Evolutionary conservation across 805 yeast genomes (phyloP).

Genomic region (Barnettozyma vustinii): DNA sequence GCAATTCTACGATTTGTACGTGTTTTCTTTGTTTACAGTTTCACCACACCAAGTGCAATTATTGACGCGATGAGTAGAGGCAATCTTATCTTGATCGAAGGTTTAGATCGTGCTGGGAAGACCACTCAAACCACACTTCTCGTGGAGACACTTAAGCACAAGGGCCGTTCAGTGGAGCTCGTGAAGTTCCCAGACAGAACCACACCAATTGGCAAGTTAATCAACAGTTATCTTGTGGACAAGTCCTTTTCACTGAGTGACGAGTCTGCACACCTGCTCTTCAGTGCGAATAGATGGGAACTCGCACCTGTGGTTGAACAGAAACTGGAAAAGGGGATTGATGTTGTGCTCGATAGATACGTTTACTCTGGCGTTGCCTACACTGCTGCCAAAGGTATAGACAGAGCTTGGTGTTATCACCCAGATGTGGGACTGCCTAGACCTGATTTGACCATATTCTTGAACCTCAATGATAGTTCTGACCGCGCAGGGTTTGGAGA

Average conservation of each 20-base stretch:
- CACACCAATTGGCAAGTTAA: constrained; percentile 74
- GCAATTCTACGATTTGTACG: neutral
- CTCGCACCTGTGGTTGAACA: constrained; percentile 40
- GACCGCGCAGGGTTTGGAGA: constrained; percentile 82
- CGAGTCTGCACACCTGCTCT: constrained; percentile 79
- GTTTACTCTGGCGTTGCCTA: constrained; percentile 92
- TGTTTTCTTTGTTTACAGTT: too few relatives aligned
- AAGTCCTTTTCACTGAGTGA: constrained; percentile 51
- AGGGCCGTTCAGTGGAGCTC: constrained; percentile 37
- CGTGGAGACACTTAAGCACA: constrained; percentile 24
- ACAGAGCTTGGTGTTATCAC: constrained; percentile 67
- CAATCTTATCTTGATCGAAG: constrained; percentile 76
- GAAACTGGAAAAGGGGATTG: constrained; percentile 45
- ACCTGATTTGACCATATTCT: constrained; percentile 80
- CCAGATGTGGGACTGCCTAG: constrained; percentile 83
- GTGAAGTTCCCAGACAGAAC: constrained; percentile 86
- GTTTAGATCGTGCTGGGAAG: constrained; percentile 92
- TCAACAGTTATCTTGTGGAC: constrained; percentile 64
- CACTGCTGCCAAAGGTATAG: constrained; percentile 77
- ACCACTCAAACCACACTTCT: constrained; percentile 67
- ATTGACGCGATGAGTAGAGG: constrained; percentile 43
- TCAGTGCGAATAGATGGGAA: constrained; percentile 97
- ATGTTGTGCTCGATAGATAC: constrained; percentile 77
- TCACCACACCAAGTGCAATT: neutral
- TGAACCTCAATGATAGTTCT: constrained; percentile 47